Conservation (phyloP, 768 basidiomycete genomes). For the Lactarius evosmus region DNA sequence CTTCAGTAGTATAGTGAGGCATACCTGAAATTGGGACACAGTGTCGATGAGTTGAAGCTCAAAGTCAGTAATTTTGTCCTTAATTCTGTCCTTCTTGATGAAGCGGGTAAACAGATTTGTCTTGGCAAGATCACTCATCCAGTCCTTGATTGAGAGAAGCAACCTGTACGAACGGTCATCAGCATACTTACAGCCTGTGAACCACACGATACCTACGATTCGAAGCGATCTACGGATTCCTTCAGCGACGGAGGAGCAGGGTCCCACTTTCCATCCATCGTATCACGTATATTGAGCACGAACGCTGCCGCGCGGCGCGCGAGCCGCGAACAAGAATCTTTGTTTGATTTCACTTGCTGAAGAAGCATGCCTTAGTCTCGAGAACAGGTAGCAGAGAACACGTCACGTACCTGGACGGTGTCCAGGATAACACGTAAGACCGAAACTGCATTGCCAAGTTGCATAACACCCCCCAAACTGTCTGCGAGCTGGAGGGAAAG, state of each 20-base stretch:
- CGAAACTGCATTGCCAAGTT: conserved; percentile 8
- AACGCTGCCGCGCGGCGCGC: conserved; percentile 12
- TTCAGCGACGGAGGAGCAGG: conserved; percentile 10
- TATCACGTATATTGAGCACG: conserved; percentile 18
- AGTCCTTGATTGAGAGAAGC: conserved; percentile 12
- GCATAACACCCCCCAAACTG: conserved; percentile 4
- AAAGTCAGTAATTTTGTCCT: conserved; percentile 15
- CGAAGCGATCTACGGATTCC: conserved; percentile 9
- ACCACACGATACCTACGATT: not conserved
- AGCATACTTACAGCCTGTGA: not conserved
- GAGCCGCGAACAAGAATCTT: conserved; percentile 8
- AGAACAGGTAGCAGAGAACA: not conserved
- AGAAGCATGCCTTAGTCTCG: not conserved
- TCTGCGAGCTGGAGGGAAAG: conserved; percentile 9
- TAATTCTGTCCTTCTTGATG: conserved; percentile 7
- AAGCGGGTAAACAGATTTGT: conserved; percentile 9
- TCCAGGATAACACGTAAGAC: not conserved
- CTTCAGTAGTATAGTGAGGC: not conserved
- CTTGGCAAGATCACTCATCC: conserved; percentile 14
- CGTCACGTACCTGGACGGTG: conserved; percentile 8
- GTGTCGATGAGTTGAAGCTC: conserved; percentile 17
- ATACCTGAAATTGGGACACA: conserved; percentile 16
- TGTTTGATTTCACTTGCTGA: conserved; percentile 17
- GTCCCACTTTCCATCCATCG: conserved; percentile 20
- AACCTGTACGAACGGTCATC: conserved; percentile 1